Percentiles rank a stretch among this genome's conserved stretches.
Evolutionary conservation across 139 green algal species (phyloP).

Genomic region (Tetradesmus lagerheimii): DNA sequence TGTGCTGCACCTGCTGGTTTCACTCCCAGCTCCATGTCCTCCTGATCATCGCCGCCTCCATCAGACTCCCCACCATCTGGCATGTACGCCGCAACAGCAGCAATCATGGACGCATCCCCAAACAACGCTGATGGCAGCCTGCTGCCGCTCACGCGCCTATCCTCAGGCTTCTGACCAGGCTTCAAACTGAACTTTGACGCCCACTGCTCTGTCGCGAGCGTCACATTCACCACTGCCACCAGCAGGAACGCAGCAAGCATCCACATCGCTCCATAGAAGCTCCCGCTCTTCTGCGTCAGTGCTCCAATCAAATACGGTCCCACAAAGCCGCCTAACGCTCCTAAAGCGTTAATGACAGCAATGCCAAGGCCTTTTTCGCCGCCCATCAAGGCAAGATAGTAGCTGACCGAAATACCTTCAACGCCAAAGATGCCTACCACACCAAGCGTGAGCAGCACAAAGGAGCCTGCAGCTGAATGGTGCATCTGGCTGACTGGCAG

Average conservation of each 20-base stretch:
- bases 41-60: not conserved
- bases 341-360: slow-evolving; percentile 27
- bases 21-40: not conserved
- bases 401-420: slow-evolving; percentile 33
- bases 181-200: slow-evolving; percentile 32
- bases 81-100: not conserved
- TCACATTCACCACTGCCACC: slow-evolving; percentile 17
- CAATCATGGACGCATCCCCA: not conserved
- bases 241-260: slow-evolving; percentile 14
- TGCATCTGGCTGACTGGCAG: slow-evolving; percentile 19
- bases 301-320: slow-evolving; percentile 35
- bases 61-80: not conserved
- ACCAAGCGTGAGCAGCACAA: slow-evolving; percentile 16
- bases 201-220: slow-evolving; percentile 12
- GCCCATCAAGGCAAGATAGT: slow-evolving; percentile 40
- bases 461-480: not conserved
- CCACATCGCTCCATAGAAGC: slow-evolving; percentile 37
- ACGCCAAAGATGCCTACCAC: slow-evolving; percentile 38
- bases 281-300: not conserved
- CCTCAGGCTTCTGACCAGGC: not conserved
- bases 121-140: not conserved
- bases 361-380: slow-evolving; percentile 37
- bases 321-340: slow-evolving; percentile 29
- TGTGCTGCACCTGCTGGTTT: not conserved
- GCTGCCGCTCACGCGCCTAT: not conserved